Percentiles rank a stretch among this genome's conserved stretches.
These are phyloP conservation scores for Naganishia sp. DNA, from an alignment of 1,284 basidiomycete genomes.

Conservation along the genomic window DNA sequence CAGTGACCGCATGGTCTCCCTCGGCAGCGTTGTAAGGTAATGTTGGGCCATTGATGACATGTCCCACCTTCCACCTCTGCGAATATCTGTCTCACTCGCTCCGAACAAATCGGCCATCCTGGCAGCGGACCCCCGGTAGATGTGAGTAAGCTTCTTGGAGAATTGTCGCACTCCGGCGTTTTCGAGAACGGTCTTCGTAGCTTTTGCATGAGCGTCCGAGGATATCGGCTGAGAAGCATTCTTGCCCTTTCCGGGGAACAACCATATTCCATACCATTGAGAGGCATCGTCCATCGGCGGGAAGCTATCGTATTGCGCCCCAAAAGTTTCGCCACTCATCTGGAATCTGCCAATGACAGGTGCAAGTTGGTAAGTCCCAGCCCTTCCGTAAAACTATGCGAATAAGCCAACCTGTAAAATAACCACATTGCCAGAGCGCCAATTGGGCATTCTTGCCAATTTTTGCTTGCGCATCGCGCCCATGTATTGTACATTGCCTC, in stretches of 20 bases:
- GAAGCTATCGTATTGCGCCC: not conserved
- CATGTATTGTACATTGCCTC: not conserved
- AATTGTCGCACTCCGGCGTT: not conserved
- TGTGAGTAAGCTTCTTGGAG: slow-evolving; percentile 10
- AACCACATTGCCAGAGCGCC: slow-evolving; percentile 13
- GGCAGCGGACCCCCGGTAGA: slow-evolving; percentile 10
- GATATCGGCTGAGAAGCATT: not conserved
- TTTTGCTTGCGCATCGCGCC: slow-evolving; percentile 3
- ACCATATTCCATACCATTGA: not conserved
- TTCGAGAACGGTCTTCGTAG: not conserved
- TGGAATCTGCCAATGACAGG: slow-evolving; percentile 11
- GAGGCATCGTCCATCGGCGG: not conserved
- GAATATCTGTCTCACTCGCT: not conserved
- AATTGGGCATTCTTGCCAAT: not conserved
- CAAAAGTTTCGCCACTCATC: slow-evolving; percentile 11
- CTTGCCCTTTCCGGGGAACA: slow-evolving; percentile 6
- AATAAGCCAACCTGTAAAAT: slow-evolving; percentile 11
- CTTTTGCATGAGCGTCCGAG: not conserved
- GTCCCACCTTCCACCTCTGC: slow-evolving; percentile 5
- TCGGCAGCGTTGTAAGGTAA: slow-evolving; percentile 1
- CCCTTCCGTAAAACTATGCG: no score
- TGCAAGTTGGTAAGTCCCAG: no score
- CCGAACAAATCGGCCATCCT: slow-evolving; percentile 6
- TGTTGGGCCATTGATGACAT: slow-evolving; percentile 2
- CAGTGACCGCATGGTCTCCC: slow-evolving; percentile 10